Base-by-base conservation (phyloP, 352 stramenopile genomes). In the Peronospora farinosa region DNA sequence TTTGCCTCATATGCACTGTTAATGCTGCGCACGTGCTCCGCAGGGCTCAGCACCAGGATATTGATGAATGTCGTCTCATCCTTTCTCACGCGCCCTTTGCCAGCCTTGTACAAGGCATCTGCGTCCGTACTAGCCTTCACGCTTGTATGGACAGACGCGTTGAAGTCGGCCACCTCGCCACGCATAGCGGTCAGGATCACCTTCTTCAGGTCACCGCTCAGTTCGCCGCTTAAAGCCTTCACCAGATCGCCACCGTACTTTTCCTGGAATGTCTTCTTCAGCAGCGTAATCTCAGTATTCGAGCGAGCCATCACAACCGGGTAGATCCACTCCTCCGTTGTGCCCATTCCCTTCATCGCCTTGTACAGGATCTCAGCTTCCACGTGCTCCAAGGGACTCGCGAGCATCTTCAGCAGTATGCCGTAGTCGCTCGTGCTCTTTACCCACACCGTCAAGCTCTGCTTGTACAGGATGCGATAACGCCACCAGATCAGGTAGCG, bases 341-440 rank as follows among this genome's bases (percentile, higher is more conserved):
- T 89, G 38, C 80, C 80, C 47, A 85, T 64, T 33, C 76, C 78
- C 54, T 89, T 86, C 42, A 72, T 86, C 16, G 80, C 78, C 36
- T 88, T 66, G n/a, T 62, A 63, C 41, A 92, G 45, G 39, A 92
- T 65, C 51, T 79, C 9, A 1, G 31, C 81, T 57, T 92, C 81
- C 25, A 72, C 76, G 54, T 90, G 68, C 23, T 73, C 68, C 37
- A 92, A 55, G 47, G 77, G 70, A 56, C 72, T 81, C n/a, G 75
- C 75, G 42, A 89, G 78, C 74, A 92, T 82, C 27, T 61, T 65
- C 54, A 92, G 56, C 40, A 88, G 50, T 9, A 68, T 74, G 49
- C 71, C 67, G 51, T 72, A 86, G 56, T 77, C 23, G 41, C 75
- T 71, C 36, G 51, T 65, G 35, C 66, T 68, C 63, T 85, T 74